phyloP scores from a whole-genome alignment of 1,284 basidiomycete genomes.

The Tranzscheliella williamsii region DNA sequence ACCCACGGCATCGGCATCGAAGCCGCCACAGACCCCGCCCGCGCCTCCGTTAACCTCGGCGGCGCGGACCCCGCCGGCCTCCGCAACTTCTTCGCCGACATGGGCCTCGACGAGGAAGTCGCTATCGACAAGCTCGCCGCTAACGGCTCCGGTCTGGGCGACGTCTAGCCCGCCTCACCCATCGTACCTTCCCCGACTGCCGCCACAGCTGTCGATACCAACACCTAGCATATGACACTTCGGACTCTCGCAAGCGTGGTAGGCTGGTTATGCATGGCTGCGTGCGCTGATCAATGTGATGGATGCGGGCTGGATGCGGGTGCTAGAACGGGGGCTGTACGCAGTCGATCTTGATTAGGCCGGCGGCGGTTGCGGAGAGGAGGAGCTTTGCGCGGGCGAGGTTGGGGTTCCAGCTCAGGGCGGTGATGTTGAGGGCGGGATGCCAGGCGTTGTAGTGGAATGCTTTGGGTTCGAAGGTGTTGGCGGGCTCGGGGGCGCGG shows the following conservation, averaged over 20 bases:
- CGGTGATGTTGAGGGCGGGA: slow-evolving; percentile 12
- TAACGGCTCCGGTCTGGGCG: slow-evolving; percentile 10
- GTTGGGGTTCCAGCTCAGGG: slow-evolving; percentile 24
- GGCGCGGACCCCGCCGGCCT: slow-evolving; percentile 22
- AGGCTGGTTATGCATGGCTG: no score
- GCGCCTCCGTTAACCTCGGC: slow-evolving; percentile 12
- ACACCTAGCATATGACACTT: no score
- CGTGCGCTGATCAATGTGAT: no score
- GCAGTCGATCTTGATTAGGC: slow-evolving; percentile 22
- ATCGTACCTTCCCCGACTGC: no score
- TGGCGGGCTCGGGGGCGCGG: slow-evolving; percentile 4
- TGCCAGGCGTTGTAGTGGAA: slow-evolving; percentile 15
- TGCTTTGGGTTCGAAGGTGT: slow-evolving; percentile 4
- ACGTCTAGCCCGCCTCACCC: no score
- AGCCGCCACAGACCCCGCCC: slow-evolving; percentile 1
- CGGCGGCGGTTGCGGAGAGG: slow-evolving; percentile 5
- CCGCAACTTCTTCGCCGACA: slow-evolving; percentile 34
- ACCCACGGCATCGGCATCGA: slow-evolving; percentile 60
- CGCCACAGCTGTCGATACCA: no score
- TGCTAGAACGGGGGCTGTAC: slow-evolving; percentile 13
- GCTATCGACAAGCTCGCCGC: slow-evolving; percentile 22
- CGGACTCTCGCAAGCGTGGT: no score
- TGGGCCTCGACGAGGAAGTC: slow-evolving; percentile 37
- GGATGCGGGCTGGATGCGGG: no score
- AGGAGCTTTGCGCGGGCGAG: slow-evolving; percentile 9